Conservation (phyloP, 805 yeast species). For the Barnettozyma vustinii region DNA sequence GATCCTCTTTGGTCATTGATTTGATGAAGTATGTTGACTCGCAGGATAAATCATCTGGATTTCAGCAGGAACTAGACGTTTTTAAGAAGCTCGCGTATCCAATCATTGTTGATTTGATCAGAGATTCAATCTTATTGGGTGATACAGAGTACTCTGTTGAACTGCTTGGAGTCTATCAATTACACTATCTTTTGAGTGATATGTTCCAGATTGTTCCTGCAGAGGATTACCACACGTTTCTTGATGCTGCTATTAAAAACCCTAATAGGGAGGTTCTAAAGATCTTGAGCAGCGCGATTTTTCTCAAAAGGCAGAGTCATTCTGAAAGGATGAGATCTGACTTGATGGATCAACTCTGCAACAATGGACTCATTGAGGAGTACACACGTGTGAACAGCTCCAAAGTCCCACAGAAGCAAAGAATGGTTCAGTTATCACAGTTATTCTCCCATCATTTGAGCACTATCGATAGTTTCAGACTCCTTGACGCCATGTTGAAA, state of each 20-base stretch:
- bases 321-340: neutral
- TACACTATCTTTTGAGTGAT: neutral
- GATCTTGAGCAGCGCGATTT: neutral
- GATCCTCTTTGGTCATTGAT: neutral
- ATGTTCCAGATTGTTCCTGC: neutral
- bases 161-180: neutral
- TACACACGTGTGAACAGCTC: neutral
- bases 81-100: conserved; percentile 7
- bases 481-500: neutral
- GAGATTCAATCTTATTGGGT: conserved; percentile 4
- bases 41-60: neutral
- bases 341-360: neutral
- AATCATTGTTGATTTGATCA: conserved; percentile 8
- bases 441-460: conserved; percentile 3
- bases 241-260: neutral
- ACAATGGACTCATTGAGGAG: neutral
- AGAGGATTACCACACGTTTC: conserved; percentile 12
- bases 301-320: neutral
- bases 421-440: neutral
- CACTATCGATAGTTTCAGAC: neutral
- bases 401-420: neutral
- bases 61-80: neutral
- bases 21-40: conserved; percentile 1
- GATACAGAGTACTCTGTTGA: conserved; percentile 6
- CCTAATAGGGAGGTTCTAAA: conserved; percentile 1